Evolutionary conservation across 441 rosid genomes (phyloP), one percentile per base, ranked within the genome.

Genomic region (Corymbia citriodora): DNA sequence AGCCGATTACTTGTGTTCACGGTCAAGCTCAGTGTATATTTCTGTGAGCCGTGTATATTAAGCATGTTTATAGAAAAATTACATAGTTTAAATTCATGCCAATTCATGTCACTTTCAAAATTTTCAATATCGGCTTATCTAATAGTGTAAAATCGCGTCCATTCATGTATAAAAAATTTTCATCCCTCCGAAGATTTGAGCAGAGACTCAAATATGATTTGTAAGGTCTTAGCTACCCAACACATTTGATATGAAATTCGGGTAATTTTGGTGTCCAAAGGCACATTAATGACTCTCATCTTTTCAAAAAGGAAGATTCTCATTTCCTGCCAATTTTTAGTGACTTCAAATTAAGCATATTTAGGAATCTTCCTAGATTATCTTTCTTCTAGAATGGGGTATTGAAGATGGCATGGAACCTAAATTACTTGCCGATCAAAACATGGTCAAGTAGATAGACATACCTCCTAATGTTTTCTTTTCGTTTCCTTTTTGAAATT

Each of bases 111-210:
- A 74, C 52, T 74, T 11, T 74, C 10, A 23, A 13, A 45, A 23
- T 45, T 23, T 7, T 79, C 6, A 13, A 79, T 40, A 8, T 45
- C 0, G 10, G 52, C 52, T 45, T 79, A 45, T 40, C 10, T 3
- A 0, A 79, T 23, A 25, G n/a, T 23, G 52, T 33, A 33, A 33
- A 33, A 33, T 33, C 33, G n/a, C 33, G 2, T 33, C 33, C 33
- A 33, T 33, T 33, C 33, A 33, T 33, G 33, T 33, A 33, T 33
- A 74, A 36, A 40, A 19, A 36, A 29, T 74, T 74, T 14, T 11
- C 50, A 21, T 40, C 9, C 29, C 16, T 61, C 8, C 9, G 0
- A 74, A 3, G 0, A 21, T 21, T 36, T 36, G 49, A 72, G 10
- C 1, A 7, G 7, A 10, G 16, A 74, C 48, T 63, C 72, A 74